Percentiles rank a stretch among this genome's conserved stretches.
Conservation (phyloP, 1,284 basidiomycete species). For the Cryptococcus sp. region DNA sequence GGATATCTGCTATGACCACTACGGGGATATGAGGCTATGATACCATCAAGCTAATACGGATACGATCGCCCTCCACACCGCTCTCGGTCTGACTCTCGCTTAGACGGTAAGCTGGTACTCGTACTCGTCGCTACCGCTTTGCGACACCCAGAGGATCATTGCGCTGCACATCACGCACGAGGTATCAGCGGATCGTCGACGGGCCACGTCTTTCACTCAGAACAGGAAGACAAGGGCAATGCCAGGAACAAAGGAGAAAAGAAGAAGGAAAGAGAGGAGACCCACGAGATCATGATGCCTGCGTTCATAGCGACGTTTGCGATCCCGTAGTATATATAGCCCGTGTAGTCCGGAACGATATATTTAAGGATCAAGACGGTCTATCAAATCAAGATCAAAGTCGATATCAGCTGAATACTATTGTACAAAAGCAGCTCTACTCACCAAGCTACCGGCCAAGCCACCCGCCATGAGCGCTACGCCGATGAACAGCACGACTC, state of each 20-base stretch:
- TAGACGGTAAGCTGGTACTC: slow-evolving; percentile 55
- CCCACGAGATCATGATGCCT: slow-evolving; percentile 75
- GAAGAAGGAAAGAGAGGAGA: slow-evolving; percentile 1
- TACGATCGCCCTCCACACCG: background rate
- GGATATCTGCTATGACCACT: background rate
- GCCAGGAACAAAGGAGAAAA: background rate
- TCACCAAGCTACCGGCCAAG: slow-evolving; percentile 84
- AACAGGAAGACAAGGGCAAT: background rate
- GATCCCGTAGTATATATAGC: slow-evolving; percentile 88
- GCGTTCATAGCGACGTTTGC: slow-evolving; percentile 92
- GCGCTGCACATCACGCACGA: slow-evolving; percentile 29
- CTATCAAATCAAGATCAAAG: slow-evolving; percentile 55
- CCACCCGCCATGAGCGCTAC: slow-evolving; percentile 97
- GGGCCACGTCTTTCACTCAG: too few relatives aligned
- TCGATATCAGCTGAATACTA: background rate
- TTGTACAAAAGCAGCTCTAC: slow-evolving; percentile 45
- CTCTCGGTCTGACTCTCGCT: slow-evolving; percentile 29
- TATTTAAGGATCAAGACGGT: slow-evolving; percentile 92
- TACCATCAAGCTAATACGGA: background rate
- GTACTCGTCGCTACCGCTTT: slow-evolving; percentile 54
- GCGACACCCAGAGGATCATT: slow-evolving; percentile 53
- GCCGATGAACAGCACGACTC: slow-evolving; percentile 88
- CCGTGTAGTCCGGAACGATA: slow-evolving; percentile 71
- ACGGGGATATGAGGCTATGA: too few relatives aligned
- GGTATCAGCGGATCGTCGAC: background rate